phyloP scores from a whole-genome alignment of 2,329 filamentous ascomycete species.

The Ascocoryne sarcoides region DNA sequence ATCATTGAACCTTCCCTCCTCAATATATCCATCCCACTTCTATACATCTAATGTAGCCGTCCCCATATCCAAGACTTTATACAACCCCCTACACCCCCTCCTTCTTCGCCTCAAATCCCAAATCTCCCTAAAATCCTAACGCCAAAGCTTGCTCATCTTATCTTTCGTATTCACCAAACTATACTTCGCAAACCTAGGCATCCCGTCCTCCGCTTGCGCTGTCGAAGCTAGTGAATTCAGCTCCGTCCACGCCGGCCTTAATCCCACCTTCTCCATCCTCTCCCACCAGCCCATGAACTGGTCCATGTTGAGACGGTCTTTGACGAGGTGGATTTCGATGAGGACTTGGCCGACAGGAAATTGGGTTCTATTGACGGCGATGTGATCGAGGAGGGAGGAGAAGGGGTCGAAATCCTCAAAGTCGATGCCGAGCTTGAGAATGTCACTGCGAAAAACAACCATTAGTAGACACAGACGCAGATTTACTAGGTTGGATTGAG shows the following conservation, averaged over 20 bases:
- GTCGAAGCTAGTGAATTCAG: conserved; percentile 22
- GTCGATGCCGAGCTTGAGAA: conserved; percentile 34
- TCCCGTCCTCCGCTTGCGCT: conserved; percentile 13
- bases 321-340: conserved; percentile 21
- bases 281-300: conserved; percentile 26
- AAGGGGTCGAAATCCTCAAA: conserved; percentile 30
- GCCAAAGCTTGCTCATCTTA: neutral
- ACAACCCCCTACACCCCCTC: too few species aligned
- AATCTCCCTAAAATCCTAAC: neutral
- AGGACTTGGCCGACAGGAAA: conserved; percentile 23
- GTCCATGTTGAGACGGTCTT: conserved; percentile 11
- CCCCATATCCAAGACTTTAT: too few species aligned
- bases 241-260: conserved; percentile 24
- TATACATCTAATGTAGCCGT: too few species aligned
- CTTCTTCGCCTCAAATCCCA: neutral
- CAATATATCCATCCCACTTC: too few species aligned
- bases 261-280: conserved; percentile 22
- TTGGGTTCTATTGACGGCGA: conserved; percentile 18
- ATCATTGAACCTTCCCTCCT: too few species aligned
- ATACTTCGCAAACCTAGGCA: conserved; percentile 16
- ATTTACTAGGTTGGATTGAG: conserved; percentile 9
- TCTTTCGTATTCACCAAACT: neutral
- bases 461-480: neutral
- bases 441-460: conserved; percentile 22
- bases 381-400: conserved; percentile 21